Base-by-base conservation (phyloP, 1,139 yeast species). In the Yamadazyma triangularis region DNA sequence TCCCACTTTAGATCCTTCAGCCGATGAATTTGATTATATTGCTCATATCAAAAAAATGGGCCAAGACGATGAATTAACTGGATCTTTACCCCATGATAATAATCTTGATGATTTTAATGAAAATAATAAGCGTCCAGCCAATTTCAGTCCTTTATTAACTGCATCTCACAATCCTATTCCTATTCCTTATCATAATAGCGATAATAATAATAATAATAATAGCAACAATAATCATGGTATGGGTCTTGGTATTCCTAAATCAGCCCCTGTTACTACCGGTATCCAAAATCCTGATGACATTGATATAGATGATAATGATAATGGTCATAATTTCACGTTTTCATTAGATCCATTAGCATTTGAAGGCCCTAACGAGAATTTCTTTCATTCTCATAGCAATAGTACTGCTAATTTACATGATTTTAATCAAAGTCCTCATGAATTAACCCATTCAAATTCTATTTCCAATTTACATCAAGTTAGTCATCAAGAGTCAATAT, bases 31-130 rank as follows among this genome's bases (percentile, higher is more conserved):
- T 45, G 83, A 79, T 50, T 79, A 79, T 45, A 75, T 78, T 13
- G 82, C 83, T 11, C 86, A 79, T 47, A 78, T 79, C 22, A 70
- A 75, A 41, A 69, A 66, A 39, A 70, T 77, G 51, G 77, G 79
- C 16, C 70, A 66, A 42, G 42, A 41, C 19, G 33, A 31, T 13
- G 28, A 24, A 21, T 9, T n/a, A 21, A 10, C n/a, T 21, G 23
- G n/a, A 8, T n/a, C n/a, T n/a, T 5, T 21, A 8, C 12, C 23
- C 8, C 7, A 21, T n/a, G 6, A 21, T 8, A 21, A 10, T 21
- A n/a, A 21, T 21, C 12, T 7, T 21, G n/a, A 21, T 21, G 23
- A 21, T 28, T 7, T 23, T 13, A 23, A 23, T n/a, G n/a, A 12
- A 10, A 13, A 24, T 12, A 24, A 24, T 14, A 24, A 24, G 15